Percentiles rank a stretch among this genome's conserved stretches.
Evolutionary conservation across 805 yeast genomes (phyloP).

Genomic region (Nakazawaea molendinolei): DNA sequence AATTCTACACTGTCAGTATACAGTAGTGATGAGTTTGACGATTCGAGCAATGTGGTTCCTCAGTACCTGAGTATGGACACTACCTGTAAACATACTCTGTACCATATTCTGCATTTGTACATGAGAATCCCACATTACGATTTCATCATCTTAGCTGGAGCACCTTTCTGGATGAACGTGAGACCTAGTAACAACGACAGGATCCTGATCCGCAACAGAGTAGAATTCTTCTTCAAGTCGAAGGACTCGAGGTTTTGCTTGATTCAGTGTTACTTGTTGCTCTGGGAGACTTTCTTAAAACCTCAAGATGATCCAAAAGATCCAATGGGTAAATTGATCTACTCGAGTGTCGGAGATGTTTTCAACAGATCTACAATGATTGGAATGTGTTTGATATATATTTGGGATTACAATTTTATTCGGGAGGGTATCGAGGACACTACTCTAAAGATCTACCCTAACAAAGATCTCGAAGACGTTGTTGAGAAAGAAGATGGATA

Average conservation of each 20-base stretch:
- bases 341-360: constrained; percentile 27
- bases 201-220: constrained; percentile 37
- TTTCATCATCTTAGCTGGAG: constrained; percentile 73
- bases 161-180: constrained; percentile 74
- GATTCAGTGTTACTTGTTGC: constrained; percentile 53
- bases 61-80: constrained; percentile 31
- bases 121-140: constrained; percentile 73
- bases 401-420: constrained; percentile 48
- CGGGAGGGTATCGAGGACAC: constrained; percentile 40
- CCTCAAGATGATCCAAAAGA: constrained; percentile 33
- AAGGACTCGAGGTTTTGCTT: constrained; percentile 44
- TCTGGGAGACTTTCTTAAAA: constrained; percentile 55
- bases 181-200: constrained; percentile 46
- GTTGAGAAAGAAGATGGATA: constrained; percentile 43
- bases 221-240: constrained; percentile 41
- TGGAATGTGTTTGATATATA: constrained; percentile 33
- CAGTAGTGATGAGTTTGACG: constrained; percentile 10
- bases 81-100: constrained; percentile 59
- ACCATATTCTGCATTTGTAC: constrained; percentile 67
- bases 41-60: constrained; percentile 14
- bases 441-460: constrained; percentile 20
- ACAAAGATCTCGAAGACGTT: constrained; percentile 14
- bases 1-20: constrained; percentile 8
- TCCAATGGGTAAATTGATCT: constrained; percentile 2
- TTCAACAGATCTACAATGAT: constrained; percentile 36